Conservation (phyloP, 169 alveolate species). For the Besnoitia besnoiti region DNA sequence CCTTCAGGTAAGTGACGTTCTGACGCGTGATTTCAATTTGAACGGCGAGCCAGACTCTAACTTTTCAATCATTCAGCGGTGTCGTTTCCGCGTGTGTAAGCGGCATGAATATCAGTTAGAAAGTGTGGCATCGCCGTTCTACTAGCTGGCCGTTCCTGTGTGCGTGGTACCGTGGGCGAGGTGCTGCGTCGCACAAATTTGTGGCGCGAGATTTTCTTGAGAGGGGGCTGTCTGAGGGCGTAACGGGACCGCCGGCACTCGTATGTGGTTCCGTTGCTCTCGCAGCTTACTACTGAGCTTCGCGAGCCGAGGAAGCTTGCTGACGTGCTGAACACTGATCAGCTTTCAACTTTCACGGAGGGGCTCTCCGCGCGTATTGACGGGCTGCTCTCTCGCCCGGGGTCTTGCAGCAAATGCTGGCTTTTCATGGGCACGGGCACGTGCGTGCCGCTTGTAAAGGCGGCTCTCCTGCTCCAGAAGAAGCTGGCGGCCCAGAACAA, state of each 20-base stretch:
- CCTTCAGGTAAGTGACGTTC: background rate
- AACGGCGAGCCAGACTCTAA: no score
- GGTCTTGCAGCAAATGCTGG: background rate
- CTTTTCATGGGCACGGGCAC: conserved; percentile 27
- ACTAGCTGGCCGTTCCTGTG: no score
- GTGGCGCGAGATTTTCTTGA: no score
- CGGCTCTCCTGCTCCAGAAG: background rate
- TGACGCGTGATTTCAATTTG: no score
- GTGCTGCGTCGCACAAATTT: no score
- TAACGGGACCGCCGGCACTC: no score
- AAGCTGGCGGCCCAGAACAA: background rate
- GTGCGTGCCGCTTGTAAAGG: conserved; percentile 22
- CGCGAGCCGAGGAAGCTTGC: conserved; percentile 26
- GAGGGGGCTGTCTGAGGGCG: no score
- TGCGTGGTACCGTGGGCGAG: no score
- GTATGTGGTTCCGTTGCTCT: background rate
- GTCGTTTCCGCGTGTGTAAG: no score
- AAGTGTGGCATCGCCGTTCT: no score
- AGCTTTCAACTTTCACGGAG: background rate
- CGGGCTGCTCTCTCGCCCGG: background rate
- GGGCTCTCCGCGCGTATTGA: background rate
- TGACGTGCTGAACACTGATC: background rate
- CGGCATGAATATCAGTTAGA: no score
- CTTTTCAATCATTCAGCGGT: no score
- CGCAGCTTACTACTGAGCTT: conserved; percentile 16